Base-by-base conservation (phyloP, 2,329 filamentous ascomycete genomes). In the Neocucurbitaria cava region DNA sequence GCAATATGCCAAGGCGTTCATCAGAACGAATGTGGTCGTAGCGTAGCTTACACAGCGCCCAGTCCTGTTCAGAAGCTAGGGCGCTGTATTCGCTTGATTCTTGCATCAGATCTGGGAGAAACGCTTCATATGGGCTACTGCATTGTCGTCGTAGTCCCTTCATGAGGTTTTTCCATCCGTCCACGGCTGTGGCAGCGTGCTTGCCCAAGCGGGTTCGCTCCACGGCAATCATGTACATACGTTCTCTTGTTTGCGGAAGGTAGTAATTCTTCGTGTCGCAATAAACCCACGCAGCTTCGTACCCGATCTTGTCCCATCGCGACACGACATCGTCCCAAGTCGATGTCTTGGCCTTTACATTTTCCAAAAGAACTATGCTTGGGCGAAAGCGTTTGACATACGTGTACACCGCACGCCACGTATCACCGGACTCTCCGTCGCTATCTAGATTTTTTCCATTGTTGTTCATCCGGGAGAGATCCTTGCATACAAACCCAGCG, bases 401-500 rank as follows among this genome's bases (percentile, higher is more conserved):
- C 0, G 74, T 67, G 5, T 87, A 65, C n/a, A 90, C 82, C 0
- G 83, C 85, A 35, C 79, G 77, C 69, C 89, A 89, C 0, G 89
- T 92, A 31, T 84, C 79, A 0, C 82, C 83, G 0, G 89, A 90
- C 62, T 91, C 85, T 2, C 88, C 88, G 13, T 81, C 76, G 7
- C 83, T 78, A 1, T 81, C 74, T 0, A 87, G 70, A 0, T 73
- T 72, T 52, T 85, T 86, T 15, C 77, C 77, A 4, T 78, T 71
- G 45, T 77, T 83, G 69, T 92, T 94, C 28, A 92, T 72, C 0
- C 60, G 67, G 0, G 90, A 93, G 59, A 89, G 90, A 64, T 93
- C 90, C 2, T 91, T 88, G 61, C 90, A 95, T 0, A 89, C 87
- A 38, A 88, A 90, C 0, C 90, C 90, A 6, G 88, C 88, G 40